These are phyloP conservation scores for Aspergillus flavus DNA, from an alignment of 2,329 filamentous ascomycete species.

Conservation along the genomic window DNA sequence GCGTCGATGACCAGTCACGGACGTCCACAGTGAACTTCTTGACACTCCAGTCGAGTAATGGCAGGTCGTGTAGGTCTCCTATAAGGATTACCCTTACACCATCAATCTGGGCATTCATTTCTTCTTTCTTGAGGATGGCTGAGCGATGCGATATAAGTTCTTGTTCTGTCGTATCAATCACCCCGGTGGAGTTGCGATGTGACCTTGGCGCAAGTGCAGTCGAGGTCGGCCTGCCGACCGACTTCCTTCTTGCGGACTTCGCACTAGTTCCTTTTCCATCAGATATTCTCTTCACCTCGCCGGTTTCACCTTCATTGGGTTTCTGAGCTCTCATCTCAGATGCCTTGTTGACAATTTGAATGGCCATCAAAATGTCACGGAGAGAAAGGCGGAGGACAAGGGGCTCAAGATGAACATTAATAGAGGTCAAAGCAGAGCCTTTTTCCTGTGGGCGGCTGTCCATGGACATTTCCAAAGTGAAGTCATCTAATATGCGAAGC, in stretches of 20 bases:
- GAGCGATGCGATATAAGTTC: constrained; percentile 47
- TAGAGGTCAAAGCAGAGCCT: constrained; percentile 68
- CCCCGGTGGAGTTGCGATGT: constrained; percentile 50
- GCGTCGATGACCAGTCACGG: constrained; percentile 84
- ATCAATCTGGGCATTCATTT: constrained; percentile 81
- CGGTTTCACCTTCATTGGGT: constrained; percentile 51
- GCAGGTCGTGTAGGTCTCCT: constrained; percentile 92
- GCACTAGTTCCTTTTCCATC: constrained; percentile 38
- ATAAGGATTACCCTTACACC: constrained; percentile 92
- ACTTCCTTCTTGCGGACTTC: constrained; percentile 51
- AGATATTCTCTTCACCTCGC: constrained; percentile 57
- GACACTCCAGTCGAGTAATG: constrained; percentile 89
- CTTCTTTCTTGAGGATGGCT: constrained; percentile 68
- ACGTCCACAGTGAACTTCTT: constrained; percentile 85
- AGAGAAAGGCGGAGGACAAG: constrained; percentile 87
- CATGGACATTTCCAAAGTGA: constrained; percentile 86
- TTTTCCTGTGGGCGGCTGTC: constrained; percentile 68
- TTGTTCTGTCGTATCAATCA: constrained; percentile 39
- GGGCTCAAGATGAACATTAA: constrained; percentile 86
- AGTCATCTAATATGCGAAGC: constrained; percentile 92
- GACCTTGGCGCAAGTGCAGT: constrained; percentile 48
- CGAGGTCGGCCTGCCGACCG: constrained; percentile 46
- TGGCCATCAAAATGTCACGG: constrained; percentile 88
- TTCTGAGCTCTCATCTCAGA: constrained; percentile 73
- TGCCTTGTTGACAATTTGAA: constrained; percentile 89